phyloP scores from a whole-genome alignment of 1,139 yeast species.

The Torulaspora pretoriensis region DNA sequence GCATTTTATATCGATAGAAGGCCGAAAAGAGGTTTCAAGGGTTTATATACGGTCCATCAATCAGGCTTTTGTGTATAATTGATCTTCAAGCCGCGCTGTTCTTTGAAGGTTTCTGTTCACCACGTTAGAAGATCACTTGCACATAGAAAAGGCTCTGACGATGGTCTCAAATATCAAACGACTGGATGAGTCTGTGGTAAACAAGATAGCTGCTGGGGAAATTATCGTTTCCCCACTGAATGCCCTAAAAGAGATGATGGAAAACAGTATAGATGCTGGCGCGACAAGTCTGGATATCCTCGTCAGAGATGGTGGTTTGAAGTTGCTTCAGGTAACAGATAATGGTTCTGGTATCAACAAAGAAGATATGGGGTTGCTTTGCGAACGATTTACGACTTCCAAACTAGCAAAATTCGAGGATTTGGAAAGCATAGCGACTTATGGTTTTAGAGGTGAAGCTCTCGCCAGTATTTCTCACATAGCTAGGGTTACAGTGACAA shows the following conservation, averaged over 20 bases:
- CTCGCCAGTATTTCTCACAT: conserved; percentile 65
- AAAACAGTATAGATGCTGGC: conserved; percentile 75
- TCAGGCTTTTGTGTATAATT: too few species aligned
- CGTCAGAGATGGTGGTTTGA: conserved; percentile 62
- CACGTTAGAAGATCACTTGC: too few species aligned
- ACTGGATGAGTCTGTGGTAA: conserved; percentile 52
- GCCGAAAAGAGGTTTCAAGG: too few species aligned
- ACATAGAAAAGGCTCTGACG: not conserved
- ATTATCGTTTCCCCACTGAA: conserved; percentile 91
- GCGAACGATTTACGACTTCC: conserved; percentile 70
- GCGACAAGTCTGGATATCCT: conserved; percentile 59
- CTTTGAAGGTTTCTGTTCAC: too few species aligned
- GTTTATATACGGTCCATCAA: too few species aligned
- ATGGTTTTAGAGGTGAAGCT: conserved; percentile 85
- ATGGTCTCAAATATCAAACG: conserved; percentile 24
- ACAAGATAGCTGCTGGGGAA: conserved; percentile 96
- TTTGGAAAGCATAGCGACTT: conserved; percentile 47
- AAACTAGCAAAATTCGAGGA: conserved; percentile 54
- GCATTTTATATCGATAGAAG: too few species aligned
- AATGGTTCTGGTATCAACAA: conserved; percentile 69
- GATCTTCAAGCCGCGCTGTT: too few species aligned
- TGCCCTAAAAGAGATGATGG: conserved; percentile 71
- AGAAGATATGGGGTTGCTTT: conserved; percentile 56
- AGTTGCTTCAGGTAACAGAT: conserved; percentile 62
- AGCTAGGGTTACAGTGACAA: conserved; percentile 66